phyloP scores from a whole-genome alignment of 2,329 filamentous ascomycete genomes.

The Cladorrhinum sp. region DNA sequence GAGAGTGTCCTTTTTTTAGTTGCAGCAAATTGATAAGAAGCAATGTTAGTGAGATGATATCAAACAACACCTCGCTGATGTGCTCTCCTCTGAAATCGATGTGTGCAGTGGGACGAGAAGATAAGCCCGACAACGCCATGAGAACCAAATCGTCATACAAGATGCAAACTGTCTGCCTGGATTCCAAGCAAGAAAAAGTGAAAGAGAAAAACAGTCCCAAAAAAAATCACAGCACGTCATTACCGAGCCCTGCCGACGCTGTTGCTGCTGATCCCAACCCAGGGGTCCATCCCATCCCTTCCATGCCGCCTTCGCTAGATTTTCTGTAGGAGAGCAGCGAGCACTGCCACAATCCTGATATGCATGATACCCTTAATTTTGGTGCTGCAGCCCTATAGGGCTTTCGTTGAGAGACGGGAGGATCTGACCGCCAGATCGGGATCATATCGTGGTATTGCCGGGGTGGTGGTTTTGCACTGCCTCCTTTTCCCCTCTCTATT shows the following conservation, averaged over 20 bases:
- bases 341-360: not conserved
- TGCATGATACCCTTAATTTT: no score
- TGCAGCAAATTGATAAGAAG: not conserved
- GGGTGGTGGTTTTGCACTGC: not conserved
- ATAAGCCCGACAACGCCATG: not conserved
- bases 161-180: no score
- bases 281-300: no score
- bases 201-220: not conserved
- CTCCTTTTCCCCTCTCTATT: not conserved
- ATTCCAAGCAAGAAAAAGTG: no score
- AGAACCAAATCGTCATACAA: not conserved
- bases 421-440: not conserved
- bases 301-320: not conserved
- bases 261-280: not conserved
- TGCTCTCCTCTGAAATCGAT: not conserved
- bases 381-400: constrained; percentile 20
- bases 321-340: not conserved
- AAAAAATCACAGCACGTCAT: not conserved
- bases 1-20: not conserved
- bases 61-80: not conserved
- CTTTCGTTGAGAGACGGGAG: no score
- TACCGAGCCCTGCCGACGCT: not conserved
- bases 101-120: not conserved
- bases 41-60: not conserved
- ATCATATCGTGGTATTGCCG: not conserved